Evolutionary conservation across 2,329 filamentous ascomycete species (phyloP).

Genomic region (Biscogniauxia mediterranea): DNA sequence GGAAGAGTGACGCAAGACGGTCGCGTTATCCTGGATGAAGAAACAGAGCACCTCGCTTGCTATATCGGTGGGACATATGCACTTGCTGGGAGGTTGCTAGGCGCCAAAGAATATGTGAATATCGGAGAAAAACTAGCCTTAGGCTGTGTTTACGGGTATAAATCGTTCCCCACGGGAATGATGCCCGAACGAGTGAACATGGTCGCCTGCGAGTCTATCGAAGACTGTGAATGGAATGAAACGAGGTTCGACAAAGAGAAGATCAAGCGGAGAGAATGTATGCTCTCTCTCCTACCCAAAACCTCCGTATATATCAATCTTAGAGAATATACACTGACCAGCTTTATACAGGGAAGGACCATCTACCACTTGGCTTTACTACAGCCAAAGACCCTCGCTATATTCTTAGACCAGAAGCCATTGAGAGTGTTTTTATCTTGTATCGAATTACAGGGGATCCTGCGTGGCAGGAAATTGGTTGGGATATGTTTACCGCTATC

Average conservation of each 20-base stretch:
- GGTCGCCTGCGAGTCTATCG: slow-evolving; percentile 39
- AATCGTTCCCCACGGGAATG: slow-evolving; percentile 53
- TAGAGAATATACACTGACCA: too few species aligned
- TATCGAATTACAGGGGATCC: slow-evolving; percentile 31
- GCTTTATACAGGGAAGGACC: slow-evolving; percentile 25
- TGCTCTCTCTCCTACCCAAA: slow-evolving; percentile 4
- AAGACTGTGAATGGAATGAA: slow-evolving; percentile 33
- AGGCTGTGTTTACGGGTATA: slow-evolving; percentile 63
- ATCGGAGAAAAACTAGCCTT: slow-evolving; percentile 58
- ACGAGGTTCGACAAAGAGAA: slow-evolving; percentile 21
- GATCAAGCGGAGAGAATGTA: slow-evolving; percentile 23
- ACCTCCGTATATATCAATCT: too few species aligned
- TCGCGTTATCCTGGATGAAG: slow-evolving; percentile 30
- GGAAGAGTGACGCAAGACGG: slow-evolving; percentile 34
- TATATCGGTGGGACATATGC: slow-evolving; percentile 71
- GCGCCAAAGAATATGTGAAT: slow-evolving; percentile 50
- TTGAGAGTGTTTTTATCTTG: slow-evolving; percentile 34
- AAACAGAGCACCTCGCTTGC: slow-evolving; percentile 62
- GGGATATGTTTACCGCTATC: slow-evolving; percentile 33
- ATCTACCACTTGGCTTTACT: slow-evolving; percentile 53
- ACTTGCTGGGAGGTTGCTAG: slow-evolving; percentile 62
- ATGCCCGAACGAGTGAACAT: slow-evolving; percentile 60
- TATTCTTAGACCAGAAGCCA: slow-evolving; percentile 33
- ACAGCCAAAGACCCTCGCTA: slow-evolving; percentile 42
- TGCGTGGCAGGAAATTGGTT: slow-evolving; percentile 29